phyloP scores from a whole-genome alignment of 176 grass and related monocot genomes.

The Thalia dealbata region DNA sequence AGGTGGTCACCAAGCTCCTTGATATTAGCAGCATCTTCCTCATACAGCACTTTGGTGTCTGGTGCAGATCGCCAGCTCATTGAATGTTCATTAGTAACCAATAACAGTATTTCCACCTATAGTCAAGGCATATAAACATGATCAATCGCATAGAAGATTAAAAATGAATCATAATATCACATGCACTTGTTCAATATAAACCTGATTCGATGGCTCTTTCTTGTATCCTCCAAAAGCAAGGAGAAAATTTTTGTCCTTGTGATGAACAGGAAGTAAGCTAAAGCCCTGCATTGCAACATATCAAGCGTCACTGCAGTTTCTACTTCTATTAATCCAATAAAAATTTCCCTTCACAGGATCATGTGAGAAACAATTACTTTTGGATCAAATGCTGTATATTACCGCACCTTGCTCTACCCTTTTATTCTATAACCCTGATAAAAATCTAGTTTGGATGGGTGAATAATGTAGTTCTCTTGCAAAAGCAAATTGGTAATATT shows the following conservation, averaged over 20 bases:
- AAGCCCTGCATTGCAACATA: conserved; percentile 60
- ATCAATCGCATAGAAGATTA: neutral
- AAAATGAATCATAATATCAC: conserved; percentile 4
- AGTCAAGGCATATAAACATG: neutral
- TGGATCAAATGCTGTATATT: too few species aligned
- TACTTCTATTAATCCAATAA: too few species aligned
- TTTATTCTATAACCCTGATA: too few species aligned
- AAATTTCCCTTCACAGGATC: too few species aligned
- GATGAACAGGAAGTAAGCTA: conserved; percentile 81
- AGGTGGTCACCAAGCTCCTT: conserved; percentile 44
- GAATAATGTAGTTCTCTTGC: neutral
- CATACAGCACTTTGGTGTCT: conserved; percentile 52
- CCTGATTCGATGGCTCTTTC: conserved; percentile 97
- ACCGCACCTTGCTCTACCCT: too few species aligned
- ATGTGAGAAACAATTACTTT: too few species aligned
- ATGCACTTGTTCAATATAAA: conserved; percentile 22
- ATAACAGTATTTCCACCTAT: conserved; percentile 81
- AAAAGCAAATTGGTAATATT: neutral
- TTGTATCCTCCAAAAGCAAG: conserved; percentile 92
- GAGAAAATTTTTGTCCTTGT: conserved; percentile 79
- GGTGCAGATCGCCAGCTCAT: conserved; percentile 88
- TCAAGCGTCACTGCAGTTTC: too few species aligned
- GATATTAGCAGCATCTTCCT: conserved; percentile 47
- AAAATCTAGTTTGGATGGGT: neutral
- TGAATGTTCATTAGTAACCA: conserved; percentile 68